Evolutionary conservation across 2,329 filamentous ascomycete genomes (phyloP), one percentile per base, ranked within the genome.

Genomic region (Hypoxylon sp.): DNA sequence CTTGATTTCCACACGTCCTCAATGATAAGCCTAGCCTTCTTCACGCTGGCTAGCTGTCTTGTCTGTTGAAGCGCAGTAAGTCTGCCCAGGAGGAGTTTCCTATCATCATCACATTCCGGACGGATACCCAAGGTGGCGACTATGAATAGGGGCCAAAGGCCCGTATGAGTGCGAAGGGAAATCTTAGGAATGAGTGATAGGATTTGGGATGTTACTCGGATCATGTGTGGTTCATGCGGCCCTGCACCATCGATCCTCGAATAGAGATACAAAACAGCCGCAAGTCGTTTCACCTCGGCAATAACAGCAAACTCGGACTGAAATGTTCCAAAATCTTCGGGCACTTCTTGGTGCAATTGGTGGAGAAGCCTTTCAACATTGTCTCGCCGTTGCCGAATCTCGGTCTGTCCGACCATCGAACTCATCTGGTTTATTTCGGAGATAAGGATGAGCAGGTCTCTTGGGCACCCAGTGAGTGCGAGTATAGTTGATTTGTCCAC

Each of bases 131-230:
- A 56, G 2, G 73, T 74, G 2, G 72, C 75, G 19, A 75, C 73
- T 34, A 76, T 74, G 41, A 76, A 76, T 3, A 77, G 67, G 3
- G 74, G 73, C 73, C 74, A 76, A 5, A 76, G 70, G 5, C 73
- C 52, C 0, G 71, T 72, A 41, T 75, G 74, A 3, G 75, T 75
- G 7, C 74, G 69, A 14, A 71, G 55, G 0, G 74, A 70, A 16
- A 75, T 68, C n/a, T 60, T 51, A 3, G 68, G 64, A 8, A 77
- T 21, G 0, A 76, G 68, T 0, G 39, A 43, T 0, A 77, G 52
- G 25, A 76, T 74, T n/a, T 65, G 65, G 1, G 65, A 52, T 1
- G 71, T 69, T n/a, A 74, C 46, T 47, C 59, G 59, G 3, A 67
- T 37, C 32, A 77, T 69, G 29, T 69, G 70, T 3, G 69, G 67